phyloP scores from a whole-genome alignment of 176 grass and related monocot genomes.

The Cenchrus purpureus region DNA sequence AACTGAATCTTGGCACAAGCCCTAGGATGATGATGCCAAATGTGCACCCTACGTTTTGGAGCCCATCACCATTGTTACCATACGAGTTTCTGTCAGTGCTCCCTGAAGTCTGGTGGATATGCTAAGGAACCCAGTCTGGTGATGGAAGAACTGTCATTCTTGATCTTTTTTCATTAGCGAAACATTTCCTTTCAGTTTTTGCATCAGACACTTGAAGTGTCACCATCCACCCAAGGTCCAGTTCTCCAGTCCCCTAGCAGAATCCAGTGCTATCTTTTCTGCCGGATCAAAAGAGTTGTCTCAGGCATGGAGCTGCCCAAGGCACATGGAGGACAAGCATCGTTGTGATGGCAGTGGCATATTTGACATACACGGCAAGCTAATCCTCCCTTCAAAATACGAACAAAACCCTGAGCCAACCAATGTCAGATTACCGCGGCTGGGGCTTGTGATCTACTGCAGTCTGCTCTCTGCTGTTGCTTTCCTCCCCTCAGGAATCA shows the following conservation, averaged over 20 bases:
- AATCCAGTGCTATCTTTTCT: constrained; percentile 14
- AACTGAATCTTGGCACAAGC: not conserved
- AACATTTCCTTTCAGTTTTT: not conserved
- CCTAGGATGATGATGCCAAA: constrained; percentile 11
- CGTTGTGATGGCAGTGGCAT: not conserved
- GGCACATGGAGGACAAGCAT: constrained; percentile 24
- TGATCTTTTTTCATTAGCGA: constrained; percentile 3
- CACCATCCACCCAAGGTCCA: constrained; percentile 28
- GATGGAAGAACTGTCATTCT: not conserved
- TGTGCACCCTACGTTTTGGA: not conserved
- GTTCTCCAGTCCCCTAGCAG: constrained; percentile 20
- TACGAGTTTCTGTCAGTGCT: constrained; percentile 13
- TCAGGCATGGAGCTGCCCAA: constrained; percentile 32
- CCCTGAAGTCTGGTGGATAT: not conserved
- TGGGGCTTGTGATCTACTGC: constrained; percentile 30
- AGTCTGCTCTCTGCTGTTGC: not conserved
- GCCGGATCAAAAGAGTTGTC: constrained; percentile 20
- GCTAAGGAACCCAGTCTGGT: not conserved
- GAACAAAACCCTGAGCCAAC: not conserved
- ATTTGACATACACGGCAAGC: not conserved
- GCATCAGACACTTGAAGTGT: not conserved
- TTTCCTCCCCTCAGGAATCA: not conserved
- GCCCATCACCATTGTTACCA: not conserved
- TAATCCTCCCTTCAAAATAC: not conserved
- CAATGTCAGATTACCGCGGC: not conserved